A percentile compares a stretch with the other conserved stretches of the same genome.
Conservation (phyloP, 139 green algal species). For the Chlamydomonas urium region DNA sequence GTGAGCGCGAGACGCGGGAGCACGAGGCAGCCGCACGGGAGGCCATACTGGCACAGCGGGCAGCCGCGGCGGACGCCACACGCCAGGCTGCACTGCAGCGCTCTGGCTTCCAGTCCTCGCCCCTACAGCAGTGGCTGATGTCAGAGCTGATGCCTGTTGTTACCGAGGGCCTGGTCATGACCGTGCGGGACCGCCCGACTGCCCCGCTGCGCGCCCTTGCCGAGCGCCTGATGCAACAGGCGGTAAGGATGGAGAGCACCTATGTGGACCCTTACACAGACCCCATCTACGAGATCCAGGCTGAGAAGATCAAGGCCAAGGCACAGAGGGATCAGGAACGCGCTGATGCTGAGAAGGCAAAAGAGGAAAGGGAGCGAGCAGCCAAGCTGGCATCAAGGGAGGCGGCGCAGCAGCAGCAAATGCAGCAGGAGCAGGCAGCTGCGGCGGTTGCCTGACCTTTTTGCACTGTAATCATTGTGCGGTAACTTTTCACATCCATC, state of each 20-base stretch:
- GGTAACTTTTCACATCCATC: too few relatives aligned
- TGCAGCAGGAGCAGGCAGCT: too few relatives aligned
- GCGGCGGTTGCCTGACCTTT: too few relatives aligned
- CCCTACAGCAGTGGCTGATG: slow-evolving; percentile 8
- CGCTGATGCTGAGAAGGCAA: slow-evolving; percentile 9
- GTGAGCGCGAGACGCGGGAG: too few relatives aligned
- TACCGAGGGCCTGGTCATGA: neutral
- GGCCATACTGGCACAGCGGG: too few relatives aligned
- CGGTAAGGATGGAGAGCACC: slow-evolving; percentile 4
- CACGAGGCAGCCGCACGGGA: too few relatives aligned
- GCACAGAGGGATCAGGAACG: slow-evolving; percentile 2
- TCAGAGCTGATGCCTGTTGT: slow-evolving; percentile 3
- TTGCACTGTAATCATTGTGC: too few relatives aligned
- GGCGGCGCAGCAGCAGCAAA: too few relatives aligned
- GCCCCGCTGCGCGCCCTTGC: slow-evolving; percentile 1
- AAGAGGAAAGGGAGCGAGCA: slow-evolving; percentile 13
- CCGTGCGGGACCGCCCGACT: neutral
- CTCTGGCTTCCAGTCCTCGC: neutral
- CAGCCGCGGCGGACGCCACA: too few relatives aligned
- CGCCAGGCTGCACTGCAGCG: too few relatives aligned
- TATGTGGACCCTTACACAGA: slow-evolving; percentile 18
- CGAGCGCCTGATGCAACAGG: neutral
- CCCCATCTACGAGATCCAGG: slow-evolving; percentile 17
- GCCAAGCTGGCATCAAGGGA: too few relatives aligned
- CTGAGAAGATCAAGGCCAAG: slow-evolving; percentile 14